phyloP scores from a whole-genome alignment of 31 red algal species.

The Odonthalia washingtoniensis region DNA sequence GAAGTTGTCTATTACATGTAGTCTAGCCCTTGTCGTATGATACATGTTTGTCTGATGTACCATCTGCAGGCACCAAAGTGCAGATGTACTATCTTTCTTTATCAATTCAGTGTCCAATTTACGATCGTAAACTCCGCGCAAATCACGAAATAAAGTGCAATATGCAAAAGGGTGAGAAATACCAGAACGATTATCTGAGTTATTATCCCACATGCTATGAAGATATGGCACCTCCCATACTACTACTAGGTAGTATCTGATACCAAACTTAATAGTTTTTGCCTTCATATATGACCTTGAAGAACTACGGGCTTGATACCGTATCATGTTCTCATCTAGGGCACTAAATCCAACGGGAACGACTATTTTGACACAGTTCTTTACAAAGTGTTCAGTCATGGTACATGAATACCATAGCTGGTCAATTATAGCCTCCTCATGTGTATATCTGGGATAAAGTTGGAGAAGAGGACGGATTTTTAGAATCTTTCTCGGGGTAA shows the following conservation, averaged over 20 bases:
- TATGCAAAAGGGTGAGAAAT: too few relatives aligned
- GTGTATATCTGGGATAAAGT: constrained; percentile 8
- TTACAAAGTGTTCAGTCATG: constrained; percentile 6
- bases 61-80: not conserved
- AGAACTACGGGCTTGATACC: not conserved
- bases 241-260: too few relatives aligned
- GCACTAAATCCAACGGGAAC: constrained; percentile 12
- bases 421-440: not conserved
- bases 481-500: constrained; percentile 29
- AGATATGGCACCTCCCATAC: too few relatives aligned
- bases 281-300: constrained; percentile 22
- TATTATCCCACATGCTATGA: too few relatives aligned
- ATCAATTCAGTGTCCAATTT: too few relatives aligned
- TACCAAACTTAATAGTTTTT: not conserved
- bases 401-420: constrained; percentile 9
- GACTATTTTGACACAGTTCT: constrained; percentile 5
- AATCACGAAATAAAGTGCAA: too few relatives aligned
- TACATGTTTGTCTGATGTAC: constrained; percentile 31
- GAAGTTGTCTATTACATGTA: constrained; percentile 35
- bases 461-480: not conserved
- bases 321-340: not conserved
- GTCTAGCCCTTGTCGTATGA: not conserved
- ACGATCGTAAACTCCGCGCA: too few relatives aligned
- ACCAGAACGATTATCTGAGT: not conserved
- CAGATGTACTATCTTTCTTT: too few relatives aligned